Conservation (phyloP, 1,139 yeast genomes). For the Protomyces arabidopsidicola region DNA sequence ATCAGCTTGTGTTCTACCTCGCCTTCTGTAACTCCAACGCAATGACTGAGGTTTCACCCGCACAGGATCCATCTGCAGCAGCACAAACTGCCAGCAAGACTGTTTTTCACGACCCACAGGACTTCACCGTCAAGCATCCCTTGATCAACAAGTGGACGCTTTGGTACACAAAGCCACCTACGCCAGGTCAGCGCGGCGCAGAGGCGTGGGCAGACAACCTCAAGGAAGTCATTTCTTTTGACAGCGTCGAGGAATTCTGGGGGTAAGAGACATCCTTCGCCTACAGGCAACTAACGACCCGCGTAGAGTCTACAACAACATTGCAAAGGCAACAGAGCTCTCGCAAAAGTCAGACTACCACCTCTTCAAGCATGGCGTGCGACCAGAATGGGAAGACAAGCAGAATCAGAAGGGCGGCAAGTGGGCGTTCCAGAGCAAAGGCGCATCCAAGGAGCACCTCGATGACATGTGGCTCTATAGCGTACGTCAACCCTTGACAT, state of each 20-base stretch:
- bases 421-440: constrained; percentile 78
- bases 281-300: not conserved
- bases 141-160: constrained; percentile 90
- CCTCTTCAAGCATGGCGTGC: constrained; percentile 86
- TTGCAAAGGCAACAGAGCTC: constrained; percentile 86
- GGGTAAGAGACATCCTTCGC: constrained; percentile 45
- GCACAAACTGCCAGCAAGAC: constrained; percentile 39
- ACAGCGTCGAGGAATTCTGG: constrained; percentile 98
- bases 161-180: constrained; percentile 95
- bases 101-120: constrained; percentile 62
- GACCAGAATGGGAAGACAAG: constrained; percentile 98
- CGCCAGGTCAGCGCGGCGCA: constrained; percentile 61
- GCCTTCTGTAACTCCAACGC: too few relatives aligned
- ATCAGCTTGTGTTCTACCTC: not conserved
- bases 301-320: constrained; percentile 65
- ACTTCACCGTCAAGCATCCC: constrained; percentile 81
- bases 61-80: not conserved
- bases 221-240: constrained; percentile 87
- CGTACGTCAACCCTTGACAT: constrained; percentile 27
- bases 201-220: constrained; percentile 75
- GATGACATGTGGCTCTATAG: constrained; percentile 78
- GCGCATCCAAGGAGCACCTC: constrained; percentile 56
- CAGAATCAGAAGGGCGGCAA: constrained; percentile 88
- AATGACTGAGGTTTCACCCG: not conserved
- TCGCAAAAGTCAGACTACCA: constrained; percentile 94